A percentile compares a stretch with the other conserved stretches of the same genome.
Evolutionary conservation across 2,329 filamentous ascomycete genomes (phyloP).

Genomic region (Herpotrichia juniperi): DNA sequence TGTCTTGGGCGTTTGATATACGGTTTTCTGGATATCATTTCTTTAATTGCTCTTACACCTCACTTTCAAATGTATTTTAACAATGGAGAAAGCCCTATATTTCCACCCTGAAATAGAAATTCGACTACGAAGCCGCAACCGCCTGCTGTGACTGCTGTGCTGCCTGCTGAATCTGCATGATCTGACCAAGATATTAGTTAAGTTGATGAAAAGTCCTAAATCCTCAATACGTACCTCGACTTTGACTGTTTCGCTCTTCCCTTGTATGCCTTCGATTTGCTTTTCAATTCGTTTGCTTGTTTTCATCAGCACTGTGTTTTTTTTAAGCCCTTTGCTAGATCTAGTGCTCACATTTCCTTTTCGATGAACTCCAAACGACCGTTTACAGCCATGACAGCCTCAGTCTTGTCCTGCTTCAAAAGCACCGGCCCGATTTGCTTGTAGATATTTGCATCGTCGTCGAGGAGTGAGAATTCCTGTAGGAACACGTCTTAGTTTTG

Average conservation of each 20-base stretch:
- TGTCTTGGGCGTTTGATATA: too few species aligned
- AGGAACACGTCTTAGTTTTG: not conserved
- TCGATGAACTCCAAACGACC: conserved; percentile 90
- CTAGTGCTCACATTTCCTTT: conserved; percentile 78
- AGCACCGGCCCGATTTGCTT: conserved; percentile 93
- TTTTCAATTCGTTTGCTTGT: conserved; percentile 69
- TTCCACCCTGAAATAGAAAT: too few species aligned
- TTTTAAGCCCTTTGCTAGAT: conserved; percentile 9
- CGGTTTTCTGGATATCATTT: too few species aligned
- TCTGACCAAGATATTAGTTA: conserved; percentile 21
- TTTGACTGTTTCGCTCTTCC: conserved; percentile 69
- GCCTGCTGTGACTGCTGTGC: conserved; percentile 27
- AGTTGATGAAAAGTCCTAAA: not conserved
- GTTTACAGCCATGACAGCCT: conserved; percentile 90
- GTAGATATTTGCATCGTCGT: conserved; percentile 88
- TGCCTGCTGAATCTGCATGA: conserved; percentile 37
- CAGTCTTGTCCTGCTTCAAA: conserved; percentile 89
- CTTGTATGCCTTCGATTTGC: conserved; percentile 68
- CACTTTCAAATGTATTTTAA: too few species aligned
- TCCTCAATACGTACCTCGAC: conserved; percentile 59
- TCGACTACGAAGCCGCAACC: not conserved
- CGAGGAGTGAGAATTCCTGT: conserved; percentile 81
- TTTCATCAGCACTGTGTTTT: not conserved
- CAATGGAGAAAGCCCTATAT: too few species aligned
- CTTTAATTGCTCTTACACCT: too few species aligned